Percentiles rank a stretch among this genome's conserved stretches.
phyloP scores from a whole-genome alignment of 345 rosid genomes.

The Erucastrum elatum region DNA sequence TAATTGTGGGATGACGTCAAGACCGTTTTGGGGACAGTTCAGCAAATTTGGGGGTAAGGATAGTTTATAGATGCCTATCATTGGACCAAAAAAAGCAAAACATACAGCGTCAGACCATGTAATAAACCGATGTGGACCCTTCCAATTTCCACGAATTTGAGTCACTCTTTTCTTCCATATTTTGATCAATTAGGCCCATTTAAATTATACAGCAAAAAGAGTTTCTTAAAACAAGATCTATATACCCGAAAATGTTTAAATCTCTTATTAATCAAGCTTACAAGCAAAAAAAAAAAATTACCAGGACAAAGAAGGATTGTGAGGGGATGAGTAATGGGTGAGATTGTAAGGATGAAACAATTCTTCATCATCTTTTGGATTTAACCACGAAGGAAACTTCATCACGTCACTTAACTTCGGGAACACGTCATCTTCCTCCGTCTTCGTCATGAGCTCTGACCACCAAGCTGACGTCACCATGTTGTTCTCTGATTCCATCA shows the following conservation, averaged over 20 bases:
- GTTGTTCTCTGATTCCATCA: conserved; percentile 32
- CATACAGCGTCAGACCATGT: conserved; percentile 38
- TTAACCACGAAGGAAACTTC: conserved; percentile 90
- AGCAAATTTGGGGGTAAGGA: conserved; percentile 25
- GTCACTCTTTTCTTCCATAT: background rate
- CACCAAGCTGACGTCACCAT: conserved; percentile 45
- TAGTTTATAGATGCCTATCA: conserved; percentile 36
- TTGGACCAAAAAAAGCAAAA: conserved; percentile 30
- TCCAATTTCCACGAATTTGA: conserved; percentile 28
- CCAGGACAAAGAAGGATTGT: conserved; percentile 77
- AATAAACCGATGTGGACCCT: conserved; percentile 37
- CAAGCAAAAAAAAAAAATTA: conserved; percentile 27
- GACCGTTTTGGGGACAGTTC: conserved; percentile 36
- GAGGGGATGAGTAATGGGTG: conserved; percentile 52
- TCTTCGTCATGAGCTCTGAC: conserved; percentile 36
- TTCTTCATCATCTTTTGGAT: conserved; percentile 52
- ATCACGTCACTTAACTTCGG: conserved; percentile 70
- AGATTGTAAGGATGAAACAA: conserved; percentile 59
- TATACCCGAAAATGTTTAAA: background rate
- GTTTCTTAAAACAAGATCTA: background rate
- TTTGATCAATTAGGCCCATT: conserved; percentile 5
- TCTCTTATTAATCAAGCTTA: background rate
- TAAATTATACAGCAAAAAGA: background rate
- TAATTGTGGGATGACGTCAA: conserved; percentile 26
- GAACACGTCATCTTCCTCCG: conserved; percentile 50